Evolutionary conservation across 305 asterid species (phyloP).

Genomic region (Euphrasia arctica): DNA sequence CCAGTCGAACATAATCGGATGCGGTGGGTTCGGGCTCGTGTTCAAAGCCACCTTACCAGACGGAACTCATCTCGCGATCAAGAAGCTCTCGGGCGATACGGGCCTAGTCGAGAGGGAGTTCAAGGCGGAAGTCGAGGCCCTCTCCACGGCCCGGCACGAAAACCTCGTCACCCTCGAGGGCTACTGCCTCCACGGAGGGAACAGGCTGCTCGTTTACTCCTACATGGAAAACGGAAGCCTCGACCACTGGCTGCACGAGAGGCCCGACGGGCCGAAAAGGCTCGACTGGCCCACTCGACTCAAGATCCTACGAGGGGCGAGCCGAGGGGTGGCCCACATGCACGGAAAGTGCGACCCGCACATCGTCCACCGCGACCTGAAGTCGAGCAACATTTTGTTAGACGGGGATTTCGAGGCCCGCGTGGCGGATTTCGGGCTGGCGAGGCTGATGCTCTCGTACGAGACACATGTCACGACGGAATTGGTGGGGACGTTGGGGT

Average conservation of each 20-base stretch:
- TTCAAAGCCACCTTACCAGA: constrained; percentile 71
- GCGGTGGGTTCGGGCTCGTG: constrained; percentile 97
- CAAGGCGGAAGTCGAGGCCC: constrained; percentile 91
- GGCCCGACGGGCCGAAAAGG: constrained; percentile 70
- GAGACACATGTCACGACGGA: constrained; percentile 95
- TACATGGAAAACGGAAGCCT: constrained; percentile 97
- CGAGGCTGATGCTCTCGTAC: constrained; percentile 87
- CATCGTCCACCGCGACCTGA: constrained; percentile 90
- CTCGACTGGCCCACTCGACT: constrained; percentile 89
- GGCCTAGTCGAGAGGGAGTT: constrained; percentile 96
- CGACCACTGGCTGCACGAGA: constrained; percentile 96
- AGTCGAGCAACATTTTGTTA: constrained; percentile 93
- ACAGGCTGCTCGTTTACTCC: constrained; percentile 70
- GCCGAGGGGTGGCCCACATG: constrained; percentile 93
- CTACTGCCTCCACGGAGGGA: constrained; percentile 89
- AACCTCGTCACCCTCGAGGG: constrained; percentile 90
- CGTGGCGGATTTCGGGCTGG: constrained; percentile 93
- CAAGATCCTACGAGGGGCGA: constrained; percentile 68
- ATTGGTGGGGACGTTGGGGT: constrained; percentile 94
- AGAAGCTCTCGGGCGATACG: constrained; percentile 96
- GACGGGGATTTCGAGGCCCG: constrained; percentile 81
- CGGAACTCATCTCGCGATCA: constrained; percentile 79
- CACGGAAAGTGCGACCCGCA: constrained; percentile 91
- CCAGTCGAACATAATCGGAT: constrained; percentile 87
- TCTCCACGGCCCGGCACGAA: constrained; percentile 89